phyloP scores from a whole-genome alignment of 2,329 filamentous ascomycete genomes.

The Penicillium sp. region DNA sequence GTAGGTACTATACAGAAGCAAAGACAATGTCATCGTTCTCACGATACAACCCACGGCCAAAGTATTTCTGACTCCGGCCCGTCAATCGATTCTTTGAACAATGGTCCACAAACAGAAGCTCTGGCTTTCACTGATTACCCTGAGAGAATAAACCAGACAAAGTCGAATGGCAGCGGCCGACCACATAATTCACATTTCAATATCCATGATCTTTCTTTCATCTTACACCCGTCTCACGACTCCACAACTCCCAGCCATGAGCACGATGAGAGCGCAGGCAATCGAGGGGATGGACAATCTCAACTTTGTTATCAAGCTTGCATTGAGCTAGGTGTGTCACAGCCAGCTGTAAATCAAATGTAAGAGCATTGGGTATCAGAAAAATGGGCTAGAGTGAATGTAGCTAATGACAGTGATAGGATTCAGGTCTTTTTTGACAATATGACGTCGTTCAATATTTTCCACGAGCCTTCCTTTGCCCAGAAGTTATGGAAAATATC shows the following conservation, averaged over 20 bases:
- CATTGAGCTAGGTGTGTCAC: neutral
- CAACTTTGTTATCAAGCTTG: neutral
- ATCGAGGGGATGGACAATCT: neutral
- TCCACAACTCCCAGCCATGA: neutral
- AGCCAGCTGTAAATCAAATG: neutral
- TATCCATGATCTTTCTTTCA: neutral
- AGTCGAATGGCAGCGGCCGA: neutral
- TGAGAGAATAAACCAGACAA: neutral
- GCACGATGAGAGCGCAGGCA: neutral
- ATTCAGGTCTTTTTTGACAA: neutral
- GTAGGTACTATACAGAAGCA: neutral
- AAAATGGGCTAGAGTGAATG: neutral
- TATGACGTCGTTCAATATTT: neutral
- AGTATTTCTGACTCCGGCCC: neutral
- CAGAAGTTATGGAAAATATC: neutral
- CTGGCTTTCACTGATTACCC: neutral
- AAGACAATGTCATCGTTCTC: neutral
- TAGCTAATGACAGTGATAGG: neutral
- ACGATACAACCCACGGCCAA: neutral
- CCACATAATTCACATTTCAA: neutral
- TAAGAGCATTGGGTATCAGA: neutral
- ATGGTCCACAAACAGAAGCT: neutral
- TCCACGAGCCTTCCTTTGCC: neutral
- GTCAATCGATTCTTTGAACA: neutral
- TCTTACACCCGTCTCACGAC: neutral